Conservation (phyloP, 2,329 filamentous ascomycete species). For the Mycogone perniciosa region DNA sequence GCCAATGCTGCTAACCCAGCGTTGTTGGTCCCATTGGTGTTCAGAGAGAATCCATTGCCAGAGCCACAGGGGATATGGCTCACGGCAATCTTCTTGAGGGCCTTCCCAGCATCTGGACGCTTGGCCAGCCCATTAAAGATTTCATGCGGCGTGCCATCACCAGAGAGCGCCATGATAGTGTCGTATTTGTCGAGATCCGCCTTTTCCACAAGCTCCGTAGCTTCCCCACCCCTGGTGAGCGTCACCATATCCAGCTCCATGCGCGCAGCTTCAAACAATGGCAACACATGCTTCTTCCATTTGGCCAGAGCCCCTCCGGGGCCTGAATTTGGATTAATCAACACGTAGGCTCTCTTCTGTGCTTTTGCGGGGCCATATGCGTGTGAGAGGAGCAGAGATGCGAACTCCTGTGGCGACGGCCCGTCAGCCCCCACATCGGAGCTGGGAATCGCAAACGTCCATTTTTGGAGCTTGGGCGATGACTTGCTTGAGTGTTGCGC, state of each 20-base stretch:
- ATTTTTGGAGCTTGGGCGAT: constrained; percentile 51
- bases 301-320: constrained; percentile 67
- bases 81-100: constrained; percentile 71
- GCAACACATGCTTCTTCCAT: constrained; percentile 70
- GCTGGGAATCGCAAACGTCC: constrained; percentile 45
- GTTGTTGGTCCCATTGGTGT: constrained; percentile 74
- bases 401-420: constrained; percentile 52
- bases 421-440: constrained; percentile 18
- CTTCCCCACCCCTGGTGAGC: constrained; percentile 70
- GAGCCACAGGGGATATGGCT: constrained; percentile 87
- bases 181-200: constrained; percentile 78
- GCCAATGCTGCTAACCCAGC: constrained; percentile 71
- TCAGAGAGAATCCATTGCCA: constrained; percentile 89
- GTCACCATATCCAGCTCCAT: constrained; percentile 68
- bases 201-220: constrained; percentile 65
- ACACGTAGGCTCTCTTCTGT: constrained; percentile 73
- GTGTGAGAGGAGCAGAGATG: constrained; percentile 55
- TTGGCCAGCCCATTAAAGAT: constrained; percentile 88
- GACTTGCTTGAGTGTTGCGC: constrained; percentile 48
- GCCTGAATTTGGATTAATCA: constrained; percentile 88
- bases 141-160: constrained; percentile 86
- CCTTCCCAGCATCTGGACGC: constrained; percentile 66
- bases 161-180: constrained; percentile 81
- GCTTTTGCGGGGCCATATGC: constrained; percentile 65
- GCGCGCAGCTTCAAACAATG: constrained; percentile 74